Conservation (phyloP, 805 yeast genomes). For the Peterozyma toletana region DNA sequence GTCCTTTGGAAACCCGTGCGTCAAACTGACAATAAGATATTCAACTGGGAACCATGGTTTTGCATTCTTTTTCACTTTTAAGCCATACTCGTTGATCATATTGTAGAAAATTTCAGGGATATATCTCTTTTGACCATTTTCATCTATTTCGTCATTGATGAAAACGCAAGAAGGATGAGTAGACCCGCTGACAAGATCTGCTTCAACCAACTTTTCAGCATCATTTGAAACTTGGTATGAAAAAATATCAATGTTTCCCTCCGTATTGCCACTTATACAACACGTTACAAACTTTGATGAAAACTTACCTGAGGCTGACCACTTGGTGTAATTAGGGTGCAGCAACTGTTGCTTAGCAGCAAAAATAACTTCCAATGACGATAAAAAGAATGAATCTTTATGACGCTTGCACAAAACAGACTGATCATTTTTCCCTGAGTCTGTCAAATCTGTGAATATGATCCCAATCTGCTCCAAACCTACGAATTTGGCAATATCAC, state of each 20-base stretch:
- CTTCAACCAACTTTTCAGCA: conserved; percentile 83
- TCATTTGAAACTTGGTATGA: conserved; percentile 84
- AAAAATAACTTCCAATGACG: conserved; percentile 80
- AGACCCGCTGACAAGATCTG: conserved; percentile 80
- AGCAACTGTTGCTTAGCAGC: conserved; percentile 72
- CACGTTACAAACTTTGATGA: conserved; percentile 93
- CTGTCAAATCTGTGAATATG: conserved; percentile 84
- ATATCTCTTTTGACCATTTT: conserved; percentile 39
- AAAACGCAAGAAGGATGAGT: conserved; percentile 86
- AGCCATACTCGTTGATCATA: conserved; percentile 78
- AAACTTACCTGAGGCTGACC: conserved; percentile 55
- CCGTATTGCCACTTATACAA: conserved; percentile 80
- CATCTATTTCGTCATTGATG: conserved; percentile 64
- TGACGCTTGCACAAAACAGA: conserved; percentile 90
- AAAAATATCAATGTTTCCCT: conserved; percentile 85
- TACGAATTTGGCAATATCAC: conserved; percentile 44
- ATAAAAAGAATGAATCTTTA: conserved; percentile 80
- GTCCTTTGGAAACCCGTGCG: conserved; percentile 85
- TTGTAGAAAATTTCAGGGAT: conserved; percentile 93
- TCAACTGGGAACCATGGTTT: conserved; percentile 94
- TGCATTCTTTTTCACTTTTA: conserved; percentile 82
- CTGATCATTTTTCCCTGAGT: conserved; percentile 82
- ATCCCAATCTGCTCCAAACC: conserved; percentile 75
- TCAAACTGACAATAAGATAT: conserved; percentile 73
- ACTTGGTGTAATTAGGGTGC: conserved; percentile 56